These are phyloP conservation scores for Larix kaempferi DNA, from an alignment of 75 land plant species.

Conservation along the genomic window DNA sequence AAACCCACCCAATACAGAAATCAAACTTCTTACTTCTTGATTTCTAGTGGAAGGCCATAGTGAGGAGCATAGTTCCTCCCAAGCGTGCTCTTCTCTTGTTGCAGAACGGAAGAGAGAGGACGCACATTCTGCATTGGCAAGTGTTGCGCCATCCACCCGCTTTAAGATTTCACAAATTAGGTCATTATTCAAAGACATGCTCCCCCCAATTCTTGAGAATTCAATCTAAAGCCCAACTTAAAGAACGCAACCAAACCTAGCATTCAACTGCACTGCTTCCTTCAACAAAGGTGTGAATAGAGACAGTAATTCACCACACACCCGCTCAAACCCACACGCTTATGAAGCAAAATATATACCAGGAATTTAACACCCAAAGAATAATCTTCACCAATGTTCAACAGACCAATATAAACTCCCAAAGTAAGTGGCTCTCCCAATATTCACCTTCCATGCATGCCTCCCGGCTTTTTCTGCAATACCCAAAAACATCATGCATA, in stretches of 20 bases:
- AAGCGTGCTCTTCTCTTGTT: constrained; percentile 54
- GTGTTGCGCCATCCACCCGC: constrained; percentile 68
- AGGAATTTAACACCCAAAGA: too few relatives aligned
- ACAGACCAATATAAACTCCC: too few relatives aligned
- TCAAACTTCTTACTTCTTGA: constrained; percentile 44
- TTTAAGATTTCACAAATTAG: constrained; percentile 66
- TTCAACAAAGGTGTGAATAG: too few relatives aligned
- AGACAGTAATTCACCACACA: too few relatives aligned
- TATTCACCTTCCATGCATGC: too few relatives aligned
- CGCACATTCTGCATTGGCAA: constrained; percentile 73
- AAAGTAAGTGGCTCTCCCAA: too few relatives aligned
- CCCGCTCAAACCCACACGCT: too few relatives aligned
- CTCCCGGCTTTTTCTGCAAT: too few relatives aligned
- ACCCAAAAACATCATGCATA: too few relatives aligned
- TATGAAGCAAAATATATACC: too few relatives aligned
- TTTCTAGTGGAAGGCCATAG: constrained; percentile 77
- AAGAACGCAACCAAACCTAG: not conserved
- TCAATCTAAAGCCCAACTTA: too few relatives aligned
- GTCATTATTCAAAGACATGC: constrained; percentile 49
- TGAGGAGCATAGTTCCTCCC: constrained; percentile 66
- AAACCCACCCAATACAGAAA: constrained; percentile 65
- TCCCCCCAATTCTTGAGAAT: not conserved
- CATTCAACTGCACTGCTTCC: not conserved
- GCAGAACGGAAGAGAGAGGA: constrained; percentile 50
- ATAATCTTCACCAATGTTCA: too few relatives aligned